Base-by-base conservation (phyloP, 148 eudicot species). In the Drosera capensis region DNA sequence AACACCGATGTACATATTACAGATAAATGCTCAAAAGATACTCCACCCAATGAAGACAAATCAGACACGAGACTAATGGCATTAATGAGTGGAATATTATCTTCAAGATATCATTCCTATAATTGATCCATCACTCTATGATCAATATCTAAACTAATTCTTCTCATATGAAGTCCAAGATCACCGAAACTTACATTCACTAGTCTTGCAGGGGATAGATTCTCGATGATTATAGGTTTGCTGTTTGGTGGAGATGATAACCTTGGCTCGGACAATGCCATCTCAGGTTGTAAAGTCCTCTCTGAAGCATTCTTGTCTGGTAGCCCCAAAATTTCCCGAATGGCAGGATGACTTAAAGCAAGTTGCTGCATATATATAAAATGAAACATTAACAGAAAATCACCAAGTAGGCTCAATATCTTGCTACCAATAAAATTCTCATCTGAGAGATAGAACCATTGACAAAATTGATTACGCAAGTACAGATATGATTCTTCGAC, bases 291-390 rank as follows among this genome's bases (percentile, higher is more conserved):
- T 41, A 48, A 43, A 50, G 66, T 48, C 47, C 19, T 41, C 20
- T 17, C 38, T 24, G 54, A 25, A 51, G 57, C 68, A 28, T 34
- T 28, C 43, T 40, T 57, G 21, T 29, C 56, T 28, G 77, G 76
- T 60, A 90, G 66, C 37, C 95, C 95, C 54, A 90, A 53, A 51
- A 57, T 64, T 43, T 62, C 44, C 30, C 79, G 80, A 57, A 85
- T 62, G 56, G 20, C 26, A 40, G 86, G 85, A 50, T 78, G 53
- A 24, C 63, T 54, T 46, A 90, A 74, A 51, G 45, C 51, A 19
- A 90, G 51, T 71, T 71, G 78, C 99, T 90, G 88, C 61, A 28
- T 26, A 24, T 28, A 18, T 41, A 23, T 25, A 20, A 20, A 40
- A 29, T 14, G 34, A 0, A 18, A 2, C 12, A 51, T 19, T 0